phyloP scores from a whole-genome alignment of 805 yeast species.

The Zygoascus bituminiphila region DNA sequence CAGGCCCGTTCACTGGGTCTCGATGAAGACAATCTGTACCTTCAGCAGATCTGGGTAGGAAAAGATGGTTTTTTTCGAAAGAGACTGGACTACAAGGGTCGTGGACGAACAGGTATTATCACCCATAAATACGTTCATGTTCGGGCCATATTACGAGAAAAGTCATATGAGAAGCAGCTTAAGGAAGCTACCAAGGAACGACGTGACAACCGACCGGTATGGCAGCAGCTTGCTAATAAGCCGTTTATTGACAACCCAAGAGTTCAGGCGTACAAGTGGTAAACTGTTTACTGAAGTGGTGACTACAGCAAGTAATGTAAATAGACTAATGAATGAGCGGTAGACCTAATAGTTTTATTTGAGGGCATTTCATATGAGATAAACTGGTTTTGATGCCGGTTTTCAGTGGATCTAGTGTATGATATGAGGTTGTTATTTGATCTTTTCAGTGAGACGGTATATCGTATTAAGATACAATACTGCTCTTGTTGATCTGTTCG shows the following conservation, averaged over 20 bases:
- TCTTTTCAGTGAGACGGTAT: no score
- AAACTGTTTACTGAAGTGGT: conserved; percentile 1
- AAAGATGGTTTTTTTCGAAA: conserved; percentile 71
- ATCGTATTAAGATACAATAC: no score
- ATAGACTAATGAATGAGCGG: no score
- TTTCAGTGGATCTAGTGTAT: no score
- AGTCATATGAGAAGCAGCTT: conserved; percentile 40
- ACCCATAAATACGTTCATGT: conserved; percentile 74
- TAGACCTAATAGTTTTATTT: neutral
- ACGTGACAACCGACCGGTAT: conserved; percentile 43
- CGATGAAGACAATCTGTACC: conserved; percentile 53
- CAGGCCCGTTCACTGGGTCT: conserved; percentile 58
- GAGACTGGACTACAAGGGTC: conserved; percentile 74
- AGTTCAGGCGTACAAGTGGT: conserved; percentile 31
- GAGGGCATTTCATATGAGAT: no score
- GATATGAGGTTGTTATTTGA: no score
- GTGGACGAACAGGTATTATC: conserved; percentile 81
- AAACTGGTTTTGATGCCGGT: no score
- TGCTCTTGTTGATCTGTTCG: no score
- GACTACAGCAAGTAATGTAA: neutral
- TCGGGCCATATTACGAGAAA: conserved; percentile 63
- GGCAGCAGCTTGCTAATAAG: conserved; percentile 32
- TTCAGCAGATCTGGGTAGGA: conserved; percentile 84
- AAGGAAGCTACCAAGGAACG: conserved; percentile 39
- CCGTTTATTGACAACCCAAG: conserved; percentile 32